A percentile compares a stretch with the other conserved stretches of the same genome.
Conservation (phyloP, 345 rosid species). For the rapeseed (Brassica napus) region Da-Ae NC_063445.1:52596001-52596500, state of each 20-base stretch:
- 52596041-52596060: not conserved
- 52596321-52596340: not conserved
- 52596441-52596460: not conserved
- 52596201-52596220: not conserved
- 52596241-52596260: not conserved
- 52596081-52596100: not conserved
- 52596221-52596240: not conserved
- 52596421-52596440: constrained; percentile 10
- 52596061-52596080: not conserved
- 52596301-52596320: not conserved
- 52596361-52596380: not conserved
- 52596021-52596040: not conserved
- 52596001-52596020: not conserved
- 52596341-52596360: not conserved
- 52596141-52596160: not conserved
- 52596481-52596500: not conserved
- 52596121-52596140: not conserved
- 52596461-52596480: not conserved
- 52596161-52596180: constrained; percentile 3
- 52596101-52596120: too few relatives aligned
- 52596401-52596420: constrained; percentile 17
- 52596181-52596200: not conserved
- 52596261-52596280: not conserved
- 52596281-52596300: not conserved
- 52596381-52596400: not conserved